Evolutionary conservation across 2,329 filamentous ascomycete genomes (phyloP).

Genomic region (Pseudogymnoascus sp.): DNA sequence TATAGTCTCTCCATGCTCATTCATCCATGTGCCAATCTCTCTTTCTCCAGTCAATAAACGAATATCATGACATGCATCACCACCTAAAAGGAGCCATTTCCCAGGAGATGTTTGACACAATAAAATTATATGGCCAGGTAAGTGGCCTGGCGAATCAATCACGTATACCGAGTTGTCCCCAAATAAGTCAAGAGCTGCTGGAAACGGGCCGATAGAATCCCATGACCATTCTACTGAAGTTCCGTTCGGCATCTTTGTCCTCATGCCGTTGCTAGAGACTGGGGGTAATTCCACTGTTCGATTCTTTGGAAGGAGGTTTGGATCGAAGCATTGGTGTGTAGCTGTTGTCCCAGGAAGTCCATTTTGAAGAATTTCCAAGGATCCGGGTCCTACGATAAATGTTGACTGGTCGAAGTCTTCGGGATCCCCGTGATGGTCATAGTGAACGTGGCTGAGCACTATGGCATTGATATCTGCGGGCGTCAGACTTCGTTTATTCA

Average conservation of each 20-base stretch:
- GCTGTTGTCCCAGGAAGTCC: constrained; percentile 22
- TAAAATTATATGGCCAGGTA: constrained; percentile 47
- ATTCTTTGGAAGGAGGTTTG: constrained; percentile 37
- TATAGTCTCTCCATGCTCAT: constrained; percentile 37
- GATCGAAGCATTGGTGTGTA: constrained; percentile 38
- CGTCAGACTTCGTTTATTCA: constrained; percentile 32
- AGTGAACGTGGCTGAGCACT: constrained; percentile 49
- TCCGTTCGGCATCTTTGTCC: constrained; percentile 22
- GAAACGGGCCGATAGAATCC: constrained; percentile 39
- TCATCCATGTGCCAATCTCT: constrained; percentile 45
- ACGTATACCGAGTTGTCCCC: constrained; percentile 42
- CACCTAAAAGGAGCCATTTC: constrained; percentile 45
- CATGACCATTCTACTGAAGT: constrained; percentile 29
- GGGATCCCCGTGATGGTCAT: constrained; percentile 53
- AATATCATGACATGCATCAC: constrained; percentile 49
- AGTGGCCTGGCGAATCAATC: constrained; percentile 45
- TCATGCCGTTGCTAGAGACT: constrained; percentile 20
- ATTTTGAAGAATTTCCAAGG: constrained; percentile 35
- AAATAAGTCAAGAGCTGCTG: constrained; percentile 41
- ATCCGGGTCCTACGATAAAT: constrained; percentile 47
- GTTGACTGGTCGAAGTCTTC: constrained; percentile 42
- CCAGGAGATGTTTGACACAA: constrained; percentile 35
- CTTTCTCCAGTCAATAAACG: constrained; percentile 46
- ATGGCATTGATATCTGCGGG: constrained; percentile 20
- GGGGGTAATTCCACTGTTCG: constrained; percentile 40